phyloP scores from a whole-genome alignment of 768 basidiomycete genomes.

The Strobilomyces echinocephalus region DNA sequence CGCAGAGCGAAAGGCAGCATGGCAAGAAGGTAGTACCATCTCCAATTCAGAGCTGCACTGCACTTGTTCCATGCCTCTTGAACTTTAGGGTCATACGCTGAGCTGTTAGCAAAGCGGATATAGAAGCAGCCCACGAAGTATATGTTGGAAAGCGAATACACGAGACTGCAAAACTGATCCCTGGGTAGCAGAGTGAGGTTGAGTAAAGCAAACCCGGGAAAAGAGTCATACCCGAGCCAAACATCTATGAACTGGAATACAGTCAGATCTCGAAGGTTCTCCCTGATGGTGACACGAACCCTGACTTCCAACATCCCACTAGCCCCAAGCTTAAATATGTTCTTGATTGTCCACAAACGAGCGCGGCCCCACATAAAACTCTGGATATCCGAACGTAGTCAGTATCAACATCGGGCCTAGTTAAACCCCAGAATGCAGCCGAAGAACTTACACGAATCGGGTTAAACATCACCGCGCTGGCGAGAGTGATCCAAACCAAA shows the following conservation, averaged over 20 bases:
- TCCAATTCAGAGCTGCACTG: constrained; percentile 51
- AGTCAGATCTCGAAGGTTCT: constrained; percentile 2
- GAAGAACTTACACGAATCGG: constrained; percentile 56
- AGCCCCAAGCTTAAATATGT: constrained; percentile 53
- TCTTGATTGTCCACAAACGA: constrained; percentile 78
- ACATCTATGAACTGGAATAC: constrained; percentile 68
- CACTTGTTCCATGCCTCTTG: constrained; percentile 42
- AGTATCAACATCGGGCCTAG: neutral
- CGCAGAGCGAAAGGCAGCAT: constrained; percentile 73
- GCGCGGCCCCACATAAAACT: constrained; percentile 33
- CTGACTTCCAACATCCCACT: constrained; percentile 73
- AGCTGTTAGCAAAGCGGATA: constrained; percentile 14
- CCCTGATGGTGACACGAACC: constrained; percentile 35
- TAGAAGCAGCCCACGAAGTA: constrained; percentile 77
- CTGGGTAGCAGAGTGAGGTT: constrained; percentile 33
- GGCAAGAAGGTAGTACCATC: constrained; percentile 52
- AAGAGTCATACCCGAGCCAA: constrained; percentile 70
- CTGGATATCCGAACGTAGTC: constrained; percentile 32
- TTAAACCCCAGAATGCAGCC: neutral
- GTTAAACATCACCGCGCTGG: constrained; percentile 57
- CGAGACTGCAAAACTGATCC: constrained; percentile 78
- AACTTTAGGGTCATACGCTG: constrained; percentile 31
- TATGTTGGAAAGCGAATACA: constrained; percentile 68
- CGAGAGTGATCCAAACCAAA: constrained; percentile 71
- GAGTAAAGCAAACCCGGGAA: neutral